These are phyloP conservation scores for Penicillium salamii DNA, from an alignment of 495 filamentous ascomycete genomes.

Conservation along the genomic window DNA sequence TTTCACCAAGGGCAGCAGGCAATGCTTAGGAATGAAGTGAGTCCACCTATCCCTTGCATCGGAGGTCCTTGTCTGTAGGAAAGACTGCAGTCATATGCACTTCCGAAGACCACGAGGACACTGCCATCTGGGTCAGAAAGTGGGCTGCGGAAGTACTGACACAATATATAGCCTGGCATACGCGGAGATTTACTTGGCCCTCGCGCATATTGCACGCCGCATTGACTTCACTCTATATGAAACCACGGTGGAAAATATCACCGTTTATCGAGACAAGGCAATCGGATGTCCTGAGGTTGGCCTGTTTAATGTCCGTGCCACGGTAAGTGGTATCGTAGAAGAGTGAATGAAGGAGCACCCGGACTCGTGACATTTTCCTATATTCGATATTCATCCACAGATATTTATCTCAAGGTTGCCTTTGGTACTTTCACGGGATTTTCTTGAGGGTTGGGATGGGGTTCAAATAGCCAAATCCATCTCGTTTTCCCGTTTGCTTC, in stretches of 20 bases:
- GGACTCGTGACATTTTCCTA: no score
- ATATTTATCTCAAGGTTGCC: no score
- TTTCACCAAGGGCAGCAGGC: slow-evolving; percentile 44
- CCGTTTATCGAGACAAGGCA: slow-evolving; percentile 21
- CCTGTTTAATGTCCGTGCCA: slow-evolving; percentile 19
- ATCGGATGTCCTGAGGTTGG: slow-evolving; percentile 17
- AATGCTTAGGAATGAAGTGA: slow-evolving; percentile 48
- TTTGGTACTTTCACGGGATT: no score
- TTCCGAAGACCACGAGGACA: no score
- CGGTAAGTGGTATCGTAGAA: slow-evolving; percentile 10
- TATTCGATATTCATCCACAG: no score
- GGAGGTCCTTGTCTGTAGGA: neutral
- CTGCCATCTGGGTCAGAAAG: no score
- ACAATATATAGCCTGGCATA: slow-evolving; percentile 32
- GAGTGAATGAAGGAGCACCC: slow-evolving; percentile 4
- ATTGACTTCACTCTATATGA: slow-evolving; percentile 37
- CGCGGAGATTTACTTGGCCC: slow-evolving; percentile 34
- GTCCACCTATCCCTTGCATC: slow-evolving; percentile 2
- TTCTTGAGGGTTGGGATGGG: no score
- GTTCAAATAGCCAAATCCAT: no score
- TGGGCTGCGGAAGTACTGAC: neutral
- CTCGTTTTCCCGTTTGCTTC: no score
- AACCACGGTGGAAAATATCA: slow-evolving; percentile 34
- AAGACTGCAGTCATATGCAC: no score
- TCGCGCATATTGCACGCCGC: slow-evolving; percentile 36